phyloP scores from a whole-genome alignment of 805 yeast species.

The Suhomyces vadensis region DNA sequence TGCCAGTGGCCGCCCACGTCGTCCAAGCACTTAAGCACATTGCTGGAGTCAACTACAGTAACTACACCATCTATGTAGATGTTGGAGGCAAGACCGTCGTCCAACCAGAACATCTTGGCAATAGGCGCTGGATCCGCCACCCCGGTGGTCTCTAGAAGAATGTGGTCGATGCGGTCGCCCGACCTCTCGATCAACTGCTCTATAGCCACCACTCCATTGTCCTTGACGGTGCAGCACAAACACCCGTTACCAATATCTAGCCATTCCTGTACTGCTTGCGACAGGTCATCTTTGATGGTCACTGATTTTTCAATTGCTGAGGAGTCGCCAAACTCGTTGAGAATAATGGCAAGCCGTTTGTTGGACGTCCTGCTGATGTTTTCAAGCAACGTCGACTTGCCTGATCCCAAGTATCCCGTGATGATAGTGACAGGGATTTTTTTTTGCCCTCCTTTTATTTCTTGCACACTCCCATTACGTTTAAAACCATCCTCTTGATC shows the following conservation, averaged over 20 bases:
- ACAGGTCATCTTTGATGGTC: slow-evolving; percentile 57
- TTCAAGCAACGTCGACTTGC: slow-evolving; percentile 84
- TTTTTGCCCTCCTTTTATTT: not conserved
- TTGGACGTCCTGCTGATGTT: slow-evolving; percentile 69
- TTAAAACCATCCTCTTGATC: too few species aligned
- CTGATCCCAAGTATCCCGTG: slow-evolving; percentile 94
- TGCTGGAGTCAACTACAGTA: slow-evolving; percentile 77
- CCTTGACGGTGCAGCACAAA: slow-evolving; percentile 93
- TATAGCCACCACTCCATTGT: slow-evolving; percentile 91
- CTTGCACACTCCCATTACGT: too few species aligned
- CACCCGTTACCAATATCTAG: slow-evolving; percentile 96
- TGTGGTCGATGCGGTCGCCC: slow-evolving; percentile 79
- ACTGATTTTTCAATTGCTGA: slow-evolving; percentile 85
- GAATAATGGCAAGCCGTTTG: slow-evolving; percentile 79
- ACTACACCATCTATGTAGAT: slow-evolving; percentile 90
- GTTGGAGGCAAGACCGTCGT: slow-evolving; percentile 79
- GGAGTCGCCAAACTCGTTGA: slow-evolving; percentile 92
- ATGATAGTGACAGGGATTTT: slow-evolving; percentile 89
- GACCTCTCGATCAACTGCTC: slow-evolving; percentile 77
- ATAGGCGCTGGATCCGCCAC: slow-evolving; percentile 98
- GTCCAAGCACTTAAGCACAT: slow-evolving; percentile 63
- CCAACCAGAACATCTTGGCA: slow-evolving; percentile 97
- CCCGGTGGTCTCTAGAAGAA: slow-evolving; percentile 92
- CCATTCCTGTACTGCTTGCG: slow-evolving; percentile 80
- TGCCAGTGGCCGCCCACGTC: slow-evolving; percentile 78